Evolutionary conservation across 1,284 basidiomycete species (phyloP), one percentile per base, ranked within the genome.

Genomic region (Sparassis latifolia): DNA sequence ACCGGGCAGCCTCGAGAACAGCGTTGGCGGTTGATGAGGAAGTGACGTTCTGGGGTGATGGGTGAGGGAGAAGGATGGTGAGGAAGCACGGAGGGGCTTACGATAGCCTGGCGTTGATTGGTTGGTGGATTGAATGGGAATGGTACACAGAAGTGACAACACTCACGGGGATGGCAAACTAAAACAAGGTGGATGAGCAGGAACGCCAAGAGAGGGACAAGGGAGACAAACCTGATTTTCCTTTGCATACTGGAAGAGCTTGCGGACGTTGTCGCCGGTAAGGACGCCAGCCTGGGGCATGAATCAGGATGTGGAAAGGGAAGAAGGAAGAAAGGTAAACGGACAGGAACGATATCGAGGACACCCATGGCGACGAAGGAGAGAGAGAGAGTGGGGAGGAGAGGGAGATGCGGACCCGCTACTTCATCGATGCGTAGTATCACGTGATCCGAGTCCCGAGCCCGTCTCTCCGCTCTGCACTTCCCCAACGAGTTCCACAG

Each of bases 11-110:
- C 73, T 96, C 92, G 55, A 95, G 84, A 53, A 82, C 85, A 53
- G 90, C 89, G 68, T 93, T 92, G 57, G 84, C 90, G 49, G 83
- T 84, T 45, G 91, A 94, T 4, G 91, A 92, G 31, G 92, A 94
- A 50, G 89, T 92, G 52, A 89, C 84, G 67, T 93, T 93, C 84
- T 86, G 54, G 9, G 27, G 35, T 29, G 46, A 42, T 10, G 33
- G 38, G 51, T 63, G 52, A 53, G 52, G 48, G 20, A 20, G 20
- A 50, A 47, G 38, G 55, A 35, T 40, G 48, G 47, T 29, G 31
- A 12, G 33, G 59, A 47, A 33, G 33, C 52, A 52, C 38, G 28
- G 49, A 27, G 50, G 6, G 20, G 79, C 84, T 75, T 68, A 89
- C 86, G 69, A 89, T 85, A 50, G 85, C 86, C 85, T 87, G 64